These are phyloP conservation scores for Nymphaea thermarum DNA, from an alignment of 164 flowering plant species.

Conservation along the genomic window DNA sequence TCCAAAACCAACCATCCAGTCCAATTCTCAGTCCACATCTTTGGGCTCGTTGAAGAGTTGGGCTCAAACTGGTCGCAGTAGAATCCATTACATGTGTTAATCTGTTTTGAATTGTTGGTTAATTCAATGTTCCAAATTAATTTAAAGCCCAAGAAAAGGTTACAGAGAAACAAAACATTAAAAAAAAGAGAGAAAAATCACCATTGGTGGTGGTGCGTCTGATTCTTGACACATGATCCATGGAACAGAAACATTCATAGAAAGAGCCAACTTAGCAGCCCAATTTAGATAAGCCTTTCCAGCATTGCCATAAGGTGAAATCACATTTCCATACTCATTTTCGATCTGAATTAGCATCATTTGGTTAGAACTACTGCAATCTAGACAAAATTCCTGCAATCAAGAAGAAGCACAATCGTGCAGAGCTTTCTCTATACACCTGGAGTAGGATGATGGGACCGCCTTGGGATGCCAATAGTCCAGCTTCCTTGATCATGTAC, in stretches of 20 bases:
- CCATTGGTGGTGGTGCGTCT: slow-evolving; percentile 41
- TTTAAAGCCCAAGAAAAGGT: too few relatives aligned
- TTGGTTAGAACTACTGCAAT: not conserved
- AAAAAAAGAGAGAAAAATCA: slow-evolving; percentile 4
- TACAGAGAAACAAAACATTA: not conserved
- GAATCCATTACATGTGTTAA: slow-evolving; percentile 27
- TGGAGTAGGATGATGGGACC: slow-evolving; percentile 35
- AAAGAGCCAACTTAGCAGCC: slow-evolving; percentile 34
- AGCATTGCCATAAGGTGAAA: slow-evolving; percentile 16
- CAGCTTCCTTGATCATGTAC: slow-evolving; percentile 22
- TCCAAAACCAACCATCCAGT: slow-evolving; percentile 18
- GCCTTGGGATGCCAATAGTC: slow-evolving; percentile 44
- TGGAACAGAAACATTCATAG: slow-evolving; percentile 24
- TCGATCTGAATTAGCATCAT: slow-evolving; percentile 19
- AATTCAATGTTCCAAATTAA: not conserved
- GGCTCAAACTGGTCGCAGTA: slow-evolving; percentile 20
- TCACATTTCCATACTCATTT: slow-evolving; percentile 34
- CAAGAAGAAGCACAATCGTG: too few relatives aligned
- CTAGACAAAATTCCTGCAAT: not conserved
- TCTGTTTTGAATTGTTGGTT: too few relatives aligned
- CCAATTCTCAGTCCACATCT: slow-evolving; percentile 35
- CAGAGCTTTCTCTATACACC: slow-evolving; percentile 8
- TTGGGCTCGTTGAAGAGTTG: slow-evolving; percentile 17
- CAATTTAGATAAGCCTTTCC: slow-evolving; percentile 29
- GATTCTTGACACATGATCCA: slow-evolving; percentile 51